Base-by-base conservation (phyloP, 352 stramenopile genomes). In the Globisporangium uncinulatum region DNA sequence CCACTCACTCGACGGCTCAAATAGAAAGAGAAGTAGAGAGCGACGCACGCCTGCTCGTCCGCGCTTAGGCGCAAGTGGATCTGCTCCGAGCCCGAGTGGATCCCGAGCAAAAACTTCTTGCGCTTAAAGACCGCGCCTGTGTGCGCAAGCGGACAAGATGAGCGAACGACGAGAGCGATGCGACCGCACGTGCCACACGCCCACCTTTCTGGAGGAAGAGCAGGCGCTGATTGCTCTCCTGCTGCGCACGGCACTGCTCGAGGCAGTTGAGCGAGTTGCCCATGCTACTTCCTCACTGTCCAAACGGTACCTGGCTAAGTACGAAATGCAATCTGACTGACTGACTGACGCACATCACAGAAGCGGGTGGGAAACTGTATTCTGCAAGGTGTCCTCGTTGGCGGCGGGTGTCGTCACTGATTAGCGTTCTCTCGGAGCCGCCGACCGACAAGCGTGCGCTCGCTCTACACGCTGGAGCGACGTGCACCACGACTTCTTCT, bases 221-320 rank as follows among this genome's bases (percentile, higher is more conserved):
- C 21, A 90, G 63, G 5, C 76, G 73, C 70, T 91, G 74, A 29
- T 74, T 63, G 51, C 73, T 70, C 66, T 93, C 80, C 34, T 82
- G 73, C 32, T 82, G 70, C 54, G 73, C 66, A 51, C 84, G 79
- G 60, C 83, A 93, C 63, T 91, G 76, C 71, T 82, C 71, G 15
- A 90, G 58, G 65, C 83, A 93, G 61, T 89, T 91, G 60, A 93
- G 73, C 57, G 79, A 63, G 65, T 93, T 93, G 51, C 83, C 83
- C 83, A 93, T 87, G 15, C 24, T 17, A 15, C 2, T 31, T 9
- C 9, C n/a, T 13, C 5, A 24, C 20, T 11, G 19, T 21, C 6
- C 11, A 4, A 6, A 5, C 10, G 17, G 19, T 21, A 32, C 41
- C 31, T 8, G 15, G 43, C 19, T 20, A 48, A 48, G 21, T 48